A percentile compares a stretch with the other conserved stretches of the same genome.
Conservation (phyloP, 1,139 yeast species). For the Geotrichum fermentans region DNA sequence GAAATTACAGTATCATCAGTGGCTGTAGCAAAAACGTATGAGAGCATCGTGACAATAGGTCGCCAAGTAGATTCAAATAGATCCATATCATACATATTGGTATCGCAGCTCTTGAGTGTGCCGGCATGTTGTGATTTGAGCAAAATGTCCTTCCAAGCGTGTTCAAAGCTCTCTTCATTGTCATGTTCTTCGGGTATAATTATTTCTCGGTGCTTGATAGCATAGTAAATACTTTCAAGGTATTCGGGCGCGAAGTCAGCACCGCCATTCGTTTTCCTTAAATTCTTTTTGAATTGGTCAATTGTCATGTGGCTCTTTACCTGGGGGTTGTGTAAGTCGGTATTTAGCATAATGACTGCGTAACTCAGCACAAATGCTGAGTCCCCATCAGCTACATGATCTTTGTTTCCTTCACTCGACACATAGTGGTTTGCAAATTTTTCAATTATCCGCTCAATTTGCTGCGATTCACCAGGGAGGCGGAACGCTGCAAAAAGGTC, state of each 20-base stretch:
- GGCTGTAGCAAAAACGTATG: conserved; percentile 78
- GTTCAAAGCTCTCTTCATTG: conserved; percentile 81
- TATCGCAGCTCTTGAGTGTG: conserved; percentile 26
- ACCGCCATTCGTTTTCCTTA: conserved; percentile 68
- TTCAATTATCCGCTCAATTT: conserved; percentile 87
- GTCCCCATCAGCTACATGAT: conserved; percentile 46
- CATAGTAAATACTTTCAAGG: conserved; percentile 67
- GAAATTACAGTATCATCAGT: conserved; percentile 85
- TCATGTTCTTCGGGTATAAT: conserved; percentile 98
- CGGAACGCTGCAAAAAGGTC: conserved; percentile 79
- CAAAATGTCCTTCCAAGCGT: conserved; percentile 81
- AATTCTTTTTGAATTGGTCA: conserved; percentile 71
- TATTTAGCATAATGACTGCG: conserved; percentile 86
- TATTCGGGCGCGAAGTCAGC: conserved; percentile 72
- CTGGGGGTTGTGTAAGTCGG: conserved; percentile 87
- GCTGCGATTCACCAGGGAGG: conserved; percentile 95
- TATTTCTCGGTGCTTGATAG: conserved; percentile 80
- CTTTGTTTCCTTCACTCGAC: conserved; percentile 32
- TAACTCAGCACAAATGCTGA: conserved; percentile 89
- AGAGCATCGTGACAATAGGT: conserved; percentile 60
- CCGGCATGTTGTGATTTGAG: conserved; percentile 40
- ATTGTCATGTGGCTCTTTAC: conserved; percentile 72
- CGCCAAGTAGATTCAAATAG: conserved; percentile 61
- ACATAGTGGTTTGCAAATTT: conserved; percentile 73
- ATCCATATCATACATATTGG: conserved; percentile 56